Conservation (phyloP, 306 rosid species). For the Quercus dentata region DNA sequence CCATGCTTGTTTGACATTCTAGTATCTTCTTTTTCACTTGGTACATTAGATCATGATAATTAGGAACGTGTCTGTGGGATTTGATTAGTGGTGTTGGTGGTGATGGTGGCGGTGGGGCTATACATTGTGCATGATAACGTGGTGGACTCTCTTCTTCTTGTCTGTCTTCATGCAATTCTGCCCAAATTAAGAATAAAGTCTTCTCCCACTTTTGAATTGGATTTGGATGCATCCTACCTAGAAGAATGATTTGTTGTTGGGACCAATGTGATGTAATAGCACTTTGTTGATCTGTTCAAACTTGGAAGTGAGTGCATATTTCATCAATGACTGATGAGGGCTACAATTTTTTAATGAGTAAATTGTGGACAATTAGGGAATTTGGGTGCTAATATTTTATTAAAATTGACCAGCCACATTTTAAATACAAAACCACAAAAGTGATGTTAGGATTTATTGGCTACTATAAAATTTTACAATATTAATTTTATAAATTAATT, state of each 20-base stretch:
- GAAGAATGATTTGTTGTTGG: neutral
- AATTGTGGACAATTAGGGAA: too few relatives aligned
- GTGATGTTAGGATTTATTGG: too few relatives aligned
- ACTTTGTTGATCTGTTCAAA: constrained; percentile 15
- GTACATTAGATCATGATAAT: neutral
- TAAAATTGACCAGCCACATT: too few relatives aligned
- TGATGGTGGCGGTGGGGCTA: constrained; percentile 21
- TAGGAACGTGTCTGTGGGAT: constrained; percentile 19
- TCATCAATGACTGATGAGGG: neutral
- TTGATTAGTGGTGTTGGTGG: constrained; percentile 40
- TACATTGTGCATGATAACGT: constrained; percentile 12
- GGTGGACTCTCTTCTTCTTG: constrained; percentile 13
- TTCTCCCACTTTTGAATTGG: constrained; percentile 45
- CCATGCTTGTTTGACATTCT: constrained; percentile 15
- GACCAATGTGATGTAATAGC: constrained; percentile 12
- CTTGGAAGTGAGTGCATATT: neutral
- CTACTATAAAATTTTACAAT: too few relatives aligned
- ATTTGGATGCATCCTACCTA: neutral
- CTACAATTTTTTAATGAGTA: too few relatives aligned
- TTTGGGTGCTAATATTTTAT: too few relatives aligned
- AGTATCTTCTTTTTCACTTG: constrained; percentile 36
- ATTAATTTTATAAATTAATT: too few relatives aligned
- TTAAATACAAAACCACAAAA: too few relatives aligned
- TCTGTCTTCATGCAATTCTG: constrained; percentile 18
- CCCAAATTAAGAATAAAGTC: neutral